Evolutionary conservation across 768 basidiomycete species (phyloP).

Genomic region (Suillus placidus): DNA sequence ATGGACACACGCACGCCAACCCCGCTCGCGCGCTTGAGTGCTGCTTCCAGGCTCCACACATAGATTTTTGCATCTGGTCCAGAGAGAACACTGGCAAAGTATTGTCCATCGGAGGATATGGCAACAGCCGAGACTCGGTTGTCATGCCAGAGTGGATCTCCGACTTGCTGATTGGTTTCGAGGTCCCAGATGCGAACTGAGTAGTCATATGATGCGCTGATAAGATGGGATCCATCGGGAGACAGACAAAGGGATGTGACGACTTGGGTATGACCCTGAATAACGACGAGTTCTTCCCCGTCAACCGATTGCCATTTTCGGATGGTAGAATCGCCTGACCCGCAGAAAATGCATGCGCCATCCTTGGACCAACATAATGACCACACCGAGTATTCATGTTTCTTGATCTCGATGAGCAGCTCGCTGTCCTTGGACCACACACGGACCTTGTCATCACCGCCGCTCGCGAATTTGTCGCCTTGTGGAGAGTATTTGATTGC

Average conservation of each 20-base stretch:
- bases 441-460: not conserved
- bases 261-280: not conserved
- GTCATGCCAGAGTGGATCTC: conserved; percentile 64
- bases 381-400: not conserved
- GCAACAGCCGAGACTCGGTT: conserved; percentile 80
- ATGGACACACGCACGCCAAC: not conserved
- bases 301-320: not conserved
- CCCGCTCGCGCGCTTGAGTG: not conserved
- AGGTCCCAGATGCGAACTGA: not conserved
- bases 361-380: not conserved
- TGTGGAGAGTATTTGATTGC: not conserved
- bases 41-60: conserved; percentile 71
- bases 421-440: not conserved
- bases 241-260: not conserved
- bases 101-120: conserved; percentile 76
- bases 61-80: conserved; percentile 76
- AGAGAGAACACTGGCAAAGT: conserved; percentile 64
- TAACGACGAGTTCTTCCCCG: not conserved
- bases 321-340: rapidly evolving
- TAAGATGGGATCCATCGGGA: not conserved
- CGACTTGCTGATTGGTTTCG: not conserved
- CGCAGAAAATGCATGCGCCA: not conserved
- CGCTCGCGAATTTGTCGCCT: not conserved
- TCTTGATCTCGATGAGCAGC: not conserved
- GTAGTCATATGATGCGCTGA: not conserved